phyloP scores from a whole-genome alignment of 1,139 yeast genomes.

The Candida sp. region DNA sequence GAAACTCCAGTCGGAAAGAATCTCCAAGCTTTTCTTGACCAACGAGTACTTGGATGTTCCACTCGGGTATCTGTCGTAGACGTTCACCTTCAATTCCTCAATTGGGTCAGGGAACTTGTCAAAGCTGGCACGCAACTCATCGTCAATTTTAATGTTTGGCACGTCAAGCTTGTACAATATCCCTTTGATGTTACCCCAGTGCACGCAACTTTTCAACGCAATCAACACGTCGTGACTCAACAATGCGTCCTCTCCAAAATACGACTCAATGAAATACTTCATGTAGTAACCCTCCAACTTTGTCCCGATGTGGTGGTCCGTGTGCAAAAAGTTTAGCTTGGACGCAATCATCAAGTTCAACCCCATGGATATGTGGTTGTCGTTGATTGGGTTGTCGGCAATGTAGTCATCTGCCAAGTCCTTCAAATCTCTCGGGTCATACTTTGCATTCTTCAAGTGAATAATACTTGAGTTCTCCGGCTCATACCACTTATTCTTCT shows the following conservation, averaged over 20 bases:
- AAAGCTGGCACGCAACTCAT: constrained; percentile 33
- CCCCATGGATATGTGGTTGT: constrained; percentile 45
- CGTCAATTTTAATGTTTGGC: constrained; percentile 40
- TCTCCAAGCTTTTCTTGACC: constrained; percentile 44
- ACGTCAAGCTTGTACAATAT: constrained; percentile 47
- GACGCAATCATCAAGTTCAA: constrained; percentile 48
- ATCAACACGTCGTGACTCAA: constrained; percentile 46
- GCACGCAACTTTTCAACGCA: constrained; percentile 57
- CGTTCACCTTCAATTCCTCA: constrained; percentile 41
- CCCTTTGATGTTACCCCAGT: constrained; percentile 61
- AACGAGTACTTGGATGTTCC: constrained; percentile 57
- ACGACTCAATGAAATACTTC: constrained; percentile 40
- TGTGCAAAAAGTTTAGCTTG: constrained; percentile 57
- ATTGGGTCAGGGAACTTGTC: constrained; percentile 47
- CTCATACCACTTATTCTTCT: constrained; percentile 54
- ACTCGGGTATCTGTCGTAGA: constrained; percentile 54
- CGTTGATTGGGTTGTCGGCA: constrained; percentile 19
- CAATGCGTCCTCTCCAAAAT: constrained; percentile 47
- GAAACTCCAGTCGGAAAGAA: constrained; percentile 26
- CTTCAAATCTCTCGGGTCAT: constrained; percentile 29
- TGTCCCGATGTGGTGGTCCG: constrained; percentile 60
- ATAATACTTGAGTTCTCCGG: constrained; percentile 50
- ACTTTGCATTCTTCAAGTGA: constrained; percentile 34
- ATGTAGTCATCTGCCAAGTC: constrained; percentile 17
- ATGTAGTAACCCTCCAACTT: constrained; percentile 51